These are phyloP conservation scores for Triadica sebifera DNA, from an alignment of 345 rosid species.

Conservation along the genomic window DNA sequence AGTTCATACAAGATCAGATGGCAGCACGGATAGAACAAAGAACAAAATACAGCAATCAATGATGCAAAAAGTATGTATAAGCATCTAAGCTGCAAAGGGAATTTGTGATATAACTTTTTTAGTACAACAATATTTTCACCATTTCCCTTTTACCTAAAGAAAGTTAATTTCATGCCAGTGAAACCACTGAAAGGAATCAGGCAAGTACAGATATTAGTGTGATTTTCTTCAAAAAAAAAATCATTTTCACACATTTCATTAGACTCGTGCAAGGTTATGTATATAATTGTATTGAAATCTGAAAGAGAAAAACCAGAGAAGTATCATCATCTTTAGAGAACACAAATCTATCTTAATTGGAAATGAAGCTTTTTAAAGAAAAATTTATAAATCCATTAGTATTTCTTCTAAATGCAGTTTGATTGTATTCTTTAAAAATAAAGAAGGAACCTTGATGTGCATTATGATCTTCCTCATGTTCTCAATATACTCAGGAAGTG, in stretches of 20 bases:
- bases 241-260: not conserved
- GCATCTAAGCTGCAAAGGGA: not conserved
- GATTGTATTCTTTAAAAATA: not conserved
- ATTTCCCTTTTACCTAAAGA: not conserved
- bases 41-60: not conserved
- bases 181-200: not conserved
- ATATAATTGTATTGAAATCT: not conserved
- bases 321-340: not conserved
- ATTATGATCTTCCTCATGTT: slow-evolving; percentile 76
- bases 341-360: not conserved
- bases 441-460: slow-evolving; percentile 67
- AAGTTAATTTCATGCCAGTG: not conserved
- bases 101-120: not conserved
- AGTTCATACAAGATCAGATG: not conserved
- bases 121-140: not conserved
- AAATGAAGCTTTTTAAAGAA: not conserved
- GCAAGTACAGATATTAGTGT: too few relatives aligned
- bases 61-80: too few relatives aligned
- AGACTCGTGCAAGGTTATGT: not conserved
- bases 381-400: not conserved
- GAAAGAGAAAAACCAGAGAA: not conserved
- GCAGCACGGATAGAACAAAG: not conserved
- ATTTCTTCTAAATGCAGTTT: not conserved
- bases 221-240: not conserved
- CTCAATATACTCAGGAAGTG: slow-evolving; percentile 66